A percentile compares a stretch with the other conserved stretches of the same genome.
Evolutionary conservation across 2,329 filamentous ascomycete genomes (phyloP).

Genomic region (Intubia oerlemansii): DNA sequence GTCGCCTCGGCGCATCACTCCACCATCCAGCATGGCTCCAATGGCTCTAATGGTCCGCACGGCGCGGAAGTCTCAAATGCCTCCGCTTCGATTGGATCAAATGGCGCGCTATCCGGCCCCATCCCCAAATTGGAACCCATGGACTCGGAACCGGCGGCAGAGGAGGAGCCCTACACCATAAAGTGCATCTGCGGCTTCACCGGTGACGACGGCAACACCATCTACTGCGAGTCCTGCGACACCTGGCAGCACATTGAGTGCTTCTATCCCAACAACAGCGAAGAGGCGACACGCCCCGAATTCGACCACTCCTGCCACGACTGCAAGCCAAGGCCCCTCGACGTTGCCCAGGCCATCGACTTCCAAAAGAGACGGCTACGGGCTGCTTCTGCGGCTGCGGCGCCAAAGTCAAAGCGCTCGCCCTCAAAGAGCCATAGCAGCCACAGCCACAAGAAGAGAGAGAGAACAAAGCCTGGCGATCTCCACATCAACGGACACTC

Average conservation of each 20-base stretch:
- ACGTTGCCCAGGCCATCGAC: slow-evolving; percentile 54
- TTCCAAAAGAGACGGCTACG: slow-evolving; percentile 40
- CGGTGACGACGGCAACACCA: slow-evolving; percentile 94
- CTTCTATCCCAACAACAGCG: slow-evolving; percentile 61
- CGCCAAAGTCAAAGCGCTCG: slow-evolving; percentile 46
- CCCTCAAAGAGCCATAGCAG: slow-evolving; percentile 52
- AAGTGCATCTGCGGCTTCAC: slow-evolving; percentile 90
- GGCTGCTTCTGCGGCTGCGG: slow-evolving; percentile 21
- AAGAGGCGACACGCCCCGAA: slow-evolving; percentile 47
- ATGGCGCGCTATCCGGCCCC: too few relatives aligned
- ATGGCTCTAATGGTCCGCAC: too few relatives aligned
- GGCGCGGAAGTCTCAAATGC: too few relatives aligned
- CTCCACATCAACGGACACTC: slow-evolving; percentile 46
- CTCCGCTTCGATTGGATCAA: too few relatives aligned
- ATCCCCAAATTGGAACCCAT: too few relatives aligned
- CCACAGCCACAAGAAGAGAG: slow-evolving; percentile 56
- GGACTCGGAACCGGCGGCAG: too few relatives aligned
- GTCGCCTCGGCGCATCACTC: too few relatives aligned
- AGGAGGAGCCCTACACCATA: slow-evolving; percentile 79
- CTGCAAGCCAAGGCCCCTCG: slow-evolving; percentile 59
- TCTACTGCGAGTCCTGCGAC: slow-evolving; percentile 87
- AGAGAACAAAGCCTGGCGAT: slow-evolving; percentile 50
- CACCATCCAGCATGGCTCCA: too few relatives aligned
- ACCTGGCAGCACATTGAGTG: slow-evolving; percentile 98
- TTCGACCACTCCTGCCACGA: slow-evolving; percentile 76